Evolutionary conservation across 2,329 filamentous ascomycete species (phyloP), one percentile per base, ranked within the genome.

Genomic region (Botrytis cinerea): DNA sequence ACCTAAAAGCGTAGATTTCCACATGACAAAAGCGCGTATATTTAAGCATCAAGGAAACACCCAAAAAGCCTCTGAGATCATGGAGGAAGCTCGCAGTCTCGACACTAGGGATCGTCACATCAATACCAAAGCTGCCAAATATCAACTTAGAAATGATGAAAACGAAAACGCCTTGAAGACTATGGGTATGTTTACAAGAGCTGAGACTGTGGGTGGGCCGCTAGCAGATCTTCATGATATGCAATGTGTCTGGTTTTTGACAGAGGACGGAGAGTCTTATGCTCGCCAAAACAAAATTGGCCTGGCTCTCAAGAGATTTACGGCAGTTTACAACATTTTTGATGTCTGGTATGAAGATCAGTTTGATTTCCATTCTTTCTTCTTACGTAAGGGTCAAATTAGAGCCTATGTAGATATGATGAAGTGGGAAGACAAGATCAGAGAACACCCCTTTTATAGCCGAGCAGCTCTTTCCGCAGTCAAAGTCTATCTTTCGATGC

Each of bases 341-440:
- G 95, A 98, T 77, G 90, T 94, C 32, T 99, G 96, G 96, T 92
- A 97, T 81, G 97, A 99, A 82, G 96, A 99, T 79, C 96, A 99
- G 80, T 98, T 98, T 79, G 96, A 99, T 82, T 99, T 99, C 86
- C 97, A 99, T 86, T 94, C 90, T 81, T 99, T 99, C 83, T 98
- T 94, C 32, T 86, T 99, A n/a, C 88, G 96, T 32, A 99, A 98
- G 83, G 97, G 97, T 22, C 95, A 97, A 86, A 93, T 98, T 75
- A 88, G 95, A 73, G 93, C 96, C 1, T 99, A 99, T 81, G 86
- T 99, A 59, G 95, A 98, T 78, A 97, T 99, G 94, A 87, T 99
- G 64, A 90, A 92, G 78, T 99, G 96, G 97, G 95, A 98, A 81
- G 95, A 99, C 81, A 90, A 91, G 75, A 84, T 98, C 62, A 91